Evolutionary conservation across 345 rosid genomes (phyloP), one percentile per base, ranked within the genome.

Genomic region (Orychophragmus violaceus): DNA sequence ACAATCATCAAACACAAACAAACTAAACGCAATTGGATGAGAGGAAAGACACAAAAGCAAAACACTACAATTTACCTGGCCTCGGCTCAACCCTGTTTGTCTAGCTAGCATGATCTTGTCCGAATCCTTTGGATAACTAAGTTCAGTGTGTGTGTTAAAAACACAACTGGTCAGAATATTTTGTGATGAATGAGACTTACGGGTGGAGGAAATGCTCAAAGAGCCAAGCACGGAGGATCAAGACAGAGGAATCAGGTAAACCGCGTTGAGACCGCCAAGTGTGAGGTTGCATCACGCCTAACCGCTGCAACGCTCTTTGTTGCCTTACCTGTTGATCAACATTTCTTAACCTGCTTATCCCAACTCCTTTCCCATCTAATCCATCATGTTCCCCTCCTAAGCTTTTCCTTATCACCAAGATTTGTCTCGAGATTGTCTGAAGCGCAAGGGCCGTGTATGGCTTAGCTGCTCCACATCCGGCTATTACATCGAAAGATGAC

Each of bases 201-300:
- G 97, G 99, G 41, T 94, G 95, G 68, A 94, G 97, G 71, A 94
- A 90, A 86, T 94, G 99, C 83, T 94, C 99, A 30, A 94, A 94
- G 19, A 94, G 84, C 99, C 99, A 90, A 58, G 99, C 96, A 9
- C 99, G 99, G 68, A 94, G 99, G 59, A 88, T 48, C 18, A 95
- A 81, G 62, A 94, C 96, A 36, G 99, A 88, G 62, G 82, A 88
- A 66, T 90, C 97, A 62, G 99, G 99, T 58, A 94, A 74, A 14
- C 97, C 99, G 41, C 97, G 87, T 70, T 94, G 99, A 46, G 97
- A 97, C 76, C 96, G 82, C 99, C 99, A 94, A 6, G 84, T 81
- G 32, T 94, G 95, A 39, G 86, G 93, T 57, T 72, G 76, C 90
- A 88, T 85, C 87, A 94, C 83, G 8, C 99, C 97, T 41, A 90